Conservation (phyloP, 2,329 filamentous ascomycete genomes). For the Trichoderma sp. region DNA sequence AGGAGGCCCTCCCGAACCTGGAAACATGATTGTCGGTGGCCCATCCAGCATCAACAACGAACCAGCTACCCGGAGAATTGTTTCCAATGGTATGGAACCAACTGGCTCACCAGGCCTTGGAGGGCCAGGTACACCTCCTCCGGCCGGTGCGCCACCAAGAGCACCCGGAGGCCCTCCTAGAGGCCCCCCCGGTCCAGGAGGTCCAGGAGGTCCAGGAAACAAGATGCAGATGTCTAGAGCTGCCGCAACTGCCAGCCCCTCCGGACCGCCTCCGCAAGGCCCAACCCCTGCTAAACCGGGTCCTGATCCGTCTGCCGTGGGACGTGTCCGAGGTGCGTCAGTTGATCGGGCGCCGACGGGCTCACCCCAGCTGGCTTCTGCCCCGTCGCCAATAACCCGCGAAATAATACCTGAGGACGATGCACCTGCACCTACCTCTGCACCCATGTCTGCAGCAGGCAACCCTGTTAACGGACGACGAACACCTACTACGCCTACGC, state of each 20-base stretch:
- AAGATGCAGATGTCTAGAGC: slow-evolving; percentile 38
- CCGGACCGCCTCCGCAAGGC: slow-evolving; percentile 55
- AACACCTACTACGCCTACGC: slow-evolving; percentile 64
- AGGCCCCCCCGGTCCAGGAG: background rate
- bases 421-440: slow-evolving; percentile 29
- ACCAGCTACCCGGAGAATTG: slow-evolving; percentile 36
- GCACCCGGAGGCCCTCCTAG: slow-evolving; percentile 7
- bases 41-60: slow-evolving; percentile 38
- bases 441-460: slow-evolving; percentile 29
- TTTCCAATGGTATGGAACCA: slow-evolving; percentile 38
- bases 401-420: slow-evolving; percentile 46
- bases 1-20: slow-evolving; percentile 47
- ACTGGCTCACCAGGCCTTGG: slow-evolving; percentile 35
- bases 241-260: slow-evolving; percentile 35
- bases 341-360: slow-evolving; percentile 43
- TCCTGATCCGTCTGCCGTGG: slow-evolving; percentile 40
- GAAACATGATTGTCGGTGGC: slow-evolving; percentile 44
- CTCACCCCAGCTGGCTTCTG: slow-evolving; percentile 37
- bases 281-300: slow-evolving; percentile 50
- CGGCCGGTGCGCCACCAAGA: slow-evolving; percentile 2
- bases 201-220: slow-evolving; percentile 33
- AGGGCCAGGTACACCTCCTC: slow-evolving; percentile 25
- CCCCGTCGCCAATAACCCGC: slow-evolving; percentile 43
- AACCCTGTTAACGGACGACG: slow-evolving; percentile 53
- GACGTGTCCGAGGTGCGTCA: slow-evolving; percentile 50